Evolutionary conservation across 2,329 filamentous ascomycete species (phyloP).

Genomic region (Apiospora arundinis): DNA sequence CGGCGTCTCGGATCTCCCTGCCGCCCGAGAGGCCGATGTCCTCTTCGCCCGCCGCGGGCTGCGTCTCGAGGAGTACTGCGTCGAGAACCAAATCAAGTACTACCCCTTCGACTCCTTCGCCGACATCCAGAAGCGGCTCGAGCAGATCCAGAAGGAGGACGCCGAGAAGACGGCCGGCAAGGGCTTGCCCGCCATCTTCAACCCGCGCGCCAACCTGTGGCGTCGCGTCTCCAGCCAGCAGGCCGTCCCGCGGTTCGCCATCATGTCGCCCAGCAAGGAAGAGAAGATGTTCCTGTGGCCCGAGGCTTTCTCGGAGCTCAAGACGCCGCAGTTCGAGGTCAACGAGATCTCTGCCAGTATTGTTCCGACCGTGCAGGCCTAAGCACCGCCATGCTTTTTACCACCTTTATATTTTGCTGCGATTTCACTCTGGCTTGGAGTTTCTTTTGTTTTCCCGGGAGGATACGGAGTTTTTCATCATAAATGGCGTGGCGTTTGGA

Average conservation of each 20-base stretch:
- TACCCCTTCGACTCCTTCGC: slow-evolving; percentile 70
- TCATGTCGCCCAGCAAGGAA: slow-evolving; percentile 54
- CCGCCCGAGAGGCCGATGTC: slow-evolving; percentile 70
- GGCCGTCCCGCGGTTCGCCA: slow-evolving; percentile 48
- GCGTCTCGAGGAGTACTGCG: slow-evolving; percentile 69
- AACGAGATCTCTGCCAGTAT: slow-evolving; percentile 23
- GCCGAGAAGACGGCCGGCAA: slow-evolving; percentile 64
- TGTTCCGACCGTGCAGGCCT: slow-evolving; percentile 23
- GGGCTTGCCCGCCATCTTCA: slow-evolving; percentile 67
- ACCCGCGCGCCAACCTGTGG: slow-evolving; percentile 74
- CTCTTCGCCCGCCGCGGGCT: slow-evolving; percentile 71
- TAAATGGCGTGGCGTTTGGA: slow-evolving; percentile 21
- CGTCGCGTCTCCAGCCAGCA: slow-evolving; percentile 64
- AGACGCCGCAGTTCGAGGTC: slow-evolving; percentile 37
- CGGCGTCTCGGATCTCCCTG: slow-evolving; percentile 70
- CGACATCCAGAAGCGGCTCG: slow-evolving; percentile 67
- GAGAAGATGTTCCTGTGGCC: slow-evolving; percentile 71
- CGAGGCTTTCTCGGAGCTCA: slow-evolving; percentile 58
- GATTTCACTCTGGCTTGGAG: slow-evolving; percentile 16
- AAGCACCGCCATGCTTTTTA: neutral
- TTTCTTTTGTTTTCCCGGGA: neutral
- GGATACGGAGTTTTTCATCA: neutral
- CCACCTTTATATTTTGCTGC: neutral
- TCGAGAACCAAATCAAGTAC: slow-evolving; percentile 65
- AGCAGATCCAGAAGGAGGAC: slow-evolving; percentile 64